Percentiles rank a stretch among this genome's conserved stretches.
Conservation (phyloP, 2,329 filamentous ascomycete genomes). For the Kalaharituber pfeilii region DNA sequence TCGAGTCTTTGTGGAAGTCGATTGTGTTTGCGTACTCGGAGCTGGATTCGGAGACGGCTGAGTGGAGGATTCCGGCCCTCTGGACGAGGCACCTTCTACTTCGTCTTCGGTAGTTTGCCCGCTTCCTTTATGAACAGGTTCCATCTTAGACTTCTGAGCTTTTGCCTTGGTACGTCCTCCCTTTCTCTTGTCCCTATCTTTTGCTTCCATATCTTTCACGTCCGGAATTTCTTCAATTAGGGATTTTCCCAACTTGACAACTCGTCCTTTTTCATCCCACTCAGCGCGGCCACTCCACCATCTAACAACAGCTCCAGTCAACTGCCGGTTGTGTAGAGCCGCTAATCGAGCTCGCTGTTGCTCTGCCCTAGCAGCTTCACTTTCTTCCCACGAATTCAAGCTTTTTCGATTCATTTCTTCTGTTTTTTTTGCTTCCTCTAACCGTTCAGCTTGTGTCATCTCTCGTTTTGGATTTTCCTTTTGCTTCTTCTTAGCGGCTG, state of each 20-base stretch:
- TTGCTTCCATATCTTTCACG: conserved; percentile 5
- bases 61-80: conserved; percentile 15
- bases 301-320: conserved; percentile 76
- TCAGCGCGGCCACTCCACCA: conserved; percentile 86
- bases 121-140: conserved; percentile 14
- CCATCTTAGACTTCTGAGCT: conserved; percentile 15
- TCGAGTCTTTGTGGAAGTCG: neutral
- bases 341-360: conserved; percentile 68
- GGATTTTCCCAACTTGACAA: conserved; percentile 50
- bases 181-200: conserved; percentile 24
- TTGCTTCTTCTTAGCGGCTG: conserved; percentile 43
- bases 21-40: neutral
- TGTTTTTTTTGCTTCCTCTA: conserved; percentile 64
- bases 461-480: conserved; percentile 58
- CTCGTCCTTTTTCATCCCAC: conserved; percentile 49
- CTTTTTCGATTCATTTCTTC: conserved; percentile 81
- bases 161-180: neutral
- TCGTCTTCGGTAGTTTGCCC: conserved; percentile 10
- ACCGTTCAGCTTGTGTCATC: conserved; percentile 71
- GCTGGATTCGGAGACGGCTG: neutral
- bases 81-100: neutral
- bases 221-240: conserved; percentile 28
- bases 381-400: conserved; percentile 82
- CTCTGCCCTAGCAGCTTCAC: conserved; percentile 73
- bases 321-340: conserved; percentile 67